A percentile compares a stretch with the other conserved stretches of the same genome.
Evolutionary conservation across 495 filamentous ascomycete genomes (phyloP).

Genomic region (Bacidia gigantensis): DNA sequence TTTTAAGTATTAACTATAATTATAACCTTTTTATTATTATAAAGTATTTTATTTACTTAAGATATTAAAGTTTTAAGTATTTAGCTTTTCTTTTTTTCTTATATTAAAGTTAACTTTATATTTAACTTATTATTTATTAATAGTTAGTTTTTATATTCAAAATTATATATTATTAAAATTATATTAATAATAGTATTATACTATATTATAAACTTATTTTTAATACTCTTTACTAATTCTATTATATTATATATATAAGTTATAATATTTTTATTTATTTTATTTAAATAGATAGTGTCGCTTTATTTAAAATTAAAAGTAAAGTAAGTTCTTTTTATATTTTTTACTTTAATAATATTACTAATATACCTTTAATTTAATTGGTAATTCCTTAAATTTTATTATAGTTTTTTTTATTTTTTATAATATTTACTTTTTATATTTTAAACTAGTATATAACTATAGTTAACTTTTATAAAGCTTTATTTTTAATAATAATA

Average conservation of each 20-base stretch:
- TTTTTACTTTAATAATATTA: neutral
- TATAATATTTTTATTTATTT: neutral
- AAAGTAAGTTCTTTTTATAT: neutral
- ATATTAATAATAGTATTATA: too few species aligned
- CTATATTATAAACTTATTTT: too few species aligned
- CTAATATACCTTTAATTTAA: neutral
- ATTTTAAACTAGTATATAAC: neutral
- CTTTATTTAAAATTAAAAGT: too few species aligned
- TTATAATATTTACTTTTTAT: too few species aligned
- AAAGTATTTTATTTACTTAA: neutral
- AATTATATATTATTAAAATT: too few species aligned
- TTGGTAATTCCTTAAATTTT: neutral
- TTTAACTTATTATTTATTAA: neutral
- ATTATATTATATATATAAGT: neutral
- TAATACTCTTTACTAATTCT: neutral
- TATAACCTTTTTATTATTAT: neutral
- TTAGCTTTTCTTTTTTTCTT: neutral
- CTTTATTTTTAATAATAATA: neutral
- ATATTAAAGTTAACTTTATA: neutral
- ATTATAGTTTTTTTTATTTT: neutral
- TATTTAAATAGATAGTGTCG: neutral
- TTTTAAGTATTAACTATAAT: too few species aligned
- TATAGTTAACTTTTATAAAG: neutral
- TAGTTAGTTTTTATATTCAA: too few species aligned
- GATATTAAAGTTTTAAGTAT: neutral